Evolutionary conservation across 345 rosid genomes (phyloP).

Genomic region (Salix arbutifolia): DNA sequence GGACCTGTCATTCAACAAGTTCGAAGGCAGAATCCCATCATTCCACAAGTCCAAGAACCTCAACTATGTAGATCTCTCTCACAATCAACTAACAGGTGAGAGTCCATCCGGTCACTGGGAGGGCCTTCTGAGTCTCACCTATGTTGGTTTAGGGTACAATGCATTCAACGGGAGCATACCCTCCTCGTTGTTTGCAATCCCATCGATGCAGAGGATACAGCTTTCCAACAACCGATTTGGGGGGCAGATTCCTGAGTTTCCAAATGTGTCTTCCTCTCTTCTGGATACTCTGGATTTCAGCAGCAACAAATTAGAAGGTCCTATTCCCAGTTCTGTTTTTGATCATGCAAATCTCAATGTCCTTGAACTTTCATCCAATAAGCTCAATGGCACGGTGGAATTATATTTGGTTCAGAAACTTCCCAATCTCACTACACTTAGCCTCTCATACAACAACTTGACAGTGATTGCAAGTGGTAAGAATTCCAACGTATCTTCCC

Average conservation of each 20-base stretch:
- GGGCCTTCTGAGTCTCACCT: conserved; percentile 24
- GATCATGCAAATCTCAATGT: conserved; percentile 17
- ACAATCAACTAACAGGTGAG: conserved; percentile 31
- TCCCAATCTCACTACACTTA: conserved; percentile 17
- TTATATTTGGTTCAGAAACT: conserved; percentile 24
- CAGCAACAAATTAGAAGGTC: conserved; percentile 37
- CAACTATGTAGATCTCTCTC: conserved; percentile 20
- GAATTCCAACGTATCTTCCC: neutral
- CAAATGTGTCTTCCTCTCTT: neutral
- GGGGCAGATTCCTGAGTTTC: neutral
- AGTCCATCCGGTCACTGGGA: conserved; percentile 22
- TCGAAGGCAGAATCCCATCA: conserved; percentile 37
- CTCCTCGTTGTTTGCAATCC: conserved; percentile 13
- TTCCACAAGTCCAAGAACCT: conserved; percentile 18
- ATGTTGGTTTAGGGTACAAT: conserved; percentile 29
- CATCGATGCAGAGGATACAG: conserved; percentile 13
- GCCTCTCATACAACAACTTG: conserved; percentile 41
- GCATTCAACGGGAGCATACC: conserved; percentile 35
- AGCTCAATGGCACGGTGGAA: conserved; percentile 30
- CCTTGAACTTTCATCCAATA: conserved; percentile 44
- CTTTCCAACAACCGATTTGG: conserved; percentile 31
- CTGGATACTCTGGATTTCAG: conserved; percentile 41
- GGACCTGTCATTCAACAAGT: conserved; percentile 29
- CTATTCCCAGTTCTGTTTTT: conserved; percentile 11
- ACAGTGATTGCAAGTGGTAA: conserved; percentile 3